phyloP scores from a whole-genome alignment of 2,329 filamentous ascomycete species.

The Penicillium corylophilum region DNA sequence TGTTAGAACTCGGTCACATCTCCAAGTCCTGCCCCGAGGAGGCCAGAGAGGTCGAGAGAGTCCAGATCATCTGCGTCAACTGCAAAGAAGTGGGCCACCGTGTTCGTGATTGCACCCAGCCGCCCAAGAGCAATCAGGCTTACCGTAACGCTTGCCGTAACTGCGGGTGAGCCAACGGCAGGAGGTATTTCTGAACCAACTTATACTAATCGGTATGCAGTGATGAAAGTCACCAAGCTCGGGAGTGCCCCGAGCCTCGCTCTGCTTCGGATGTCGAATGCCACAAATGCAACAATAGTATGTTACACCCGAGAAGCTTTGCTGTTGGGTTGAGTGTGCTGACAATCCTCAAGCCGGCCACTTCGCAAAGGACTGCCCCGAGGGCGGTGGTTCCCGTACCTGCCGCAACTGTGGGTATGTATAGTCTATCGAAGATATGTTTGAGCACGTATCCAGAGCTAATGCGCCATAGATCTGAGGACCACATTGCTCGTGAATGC shows the following conservation, averaged over 20 bases:
- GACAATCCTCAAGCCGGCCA: conserved; percentile 38
- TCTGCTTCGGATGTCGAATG: conserved; percentile 47
- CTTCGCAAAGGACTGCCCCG: conserved; percentile 49
- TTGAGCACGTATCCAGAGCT: background rate
- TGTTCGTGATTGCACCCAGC: conserved; percentile 47
- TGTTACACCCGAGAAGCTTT: background rate
- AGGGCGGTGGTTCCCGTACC: conserved; percentile 32
- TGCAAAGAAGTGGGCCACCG: conserved; percentile 50
- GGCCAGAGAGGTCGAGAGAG: conserved; percentile 35
- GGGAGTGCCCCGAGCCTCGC: conserved; percentile 50
- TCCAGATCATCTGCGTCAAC: conserved; percentile 52
- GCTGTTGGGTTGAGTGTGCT: conserved; percentile 1
- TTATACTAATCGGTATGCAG: conserved; percentile 29
- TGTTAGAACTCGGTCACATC: conserved; percentile 50
- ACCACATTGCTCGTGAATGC: conserved; percentile 45
- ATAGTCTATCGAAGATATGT: background rate
- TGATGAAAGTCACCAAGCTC: conserved; percentile 46
- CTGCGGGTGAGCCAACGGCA: conserved; percentile 44
- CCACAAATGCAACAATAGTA: conserved; percentile 45
- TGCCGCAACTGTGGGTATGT: conserved; percentile 49
- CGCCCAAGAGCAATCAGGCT: conserved; percentile 38
- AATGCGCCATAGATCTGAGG: conserved; percentile 37
- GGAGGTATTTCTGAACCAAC: background rate
- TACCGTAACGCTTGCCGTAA: conserved; percentile 59
- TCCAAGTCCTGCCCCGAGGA: conserved; percentile 51